Evolutionary conservation across 345 rosid genomes (phyloP).

Genomic region (Eucalyptus marginata): DNA sequence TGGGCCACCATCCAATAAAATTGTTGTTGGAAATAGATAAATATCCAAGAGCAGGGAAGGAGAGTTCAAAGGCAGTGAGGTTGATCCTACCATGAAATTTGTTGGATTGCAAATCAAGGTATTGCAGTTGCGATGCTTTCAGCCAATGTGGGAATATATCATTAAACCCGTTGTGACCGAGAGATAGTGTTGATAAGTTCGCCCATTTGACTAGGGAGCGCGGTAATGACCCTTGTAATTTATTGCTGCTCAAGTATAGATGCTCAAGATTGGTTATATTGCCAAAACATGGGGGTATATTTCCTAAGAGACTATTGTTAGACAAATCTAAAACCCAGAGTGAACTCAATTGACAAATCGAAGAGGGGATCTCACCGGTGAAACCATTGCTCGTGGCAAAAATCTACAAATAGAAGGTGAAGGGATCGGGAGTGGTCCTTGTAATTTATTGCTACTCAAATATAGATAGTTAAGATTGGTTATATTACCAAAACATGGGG

Average conservation of each 20-base stretch:
- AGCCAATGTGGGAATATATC: background rate
- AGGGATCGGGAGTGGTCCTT: too few species aligned
- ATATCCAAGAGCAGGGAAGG: background rate
- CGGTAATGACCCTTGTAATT: background rate
- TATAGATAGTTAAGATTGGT: too few species aligned
- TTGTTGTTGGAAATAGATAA: background rate
- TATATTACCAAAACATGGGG: too few species aligned
- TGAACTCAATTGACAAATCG: too few species aligned
- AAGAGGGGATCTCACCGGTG: too few species aligned
- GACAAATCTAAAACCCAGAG: rapidly evolving
- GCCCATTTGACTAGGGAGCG: background rate
- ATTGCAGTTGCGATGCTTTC: rapidly evolving
- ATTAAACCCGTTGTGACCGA: rapidly evolving
- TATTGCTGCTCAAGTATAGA: background rate
- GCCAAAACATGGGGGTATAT: background rate
- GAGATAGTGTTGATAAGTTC: rapidly evolving
- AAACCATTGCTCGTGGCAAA: rapidly evolving
- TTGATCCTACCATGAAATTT: background rate
- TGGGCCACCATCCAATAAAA: background rate
- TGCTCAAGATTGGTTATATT: rapidly evolving
- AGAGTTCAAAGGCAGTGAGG: rapidly evolving
- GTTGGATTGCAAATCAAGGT: background rate
- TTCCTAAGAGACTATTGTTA: background rate
- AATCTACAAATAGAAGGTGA: too few species aligned
- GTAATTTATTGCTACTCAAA: too few species aligned